A percentile compares a stretch with the other conserved stretches of the same genome.
phyloP scores from a whole-genome alignment of 1,139 yeast species.

The Candida glucosophila region DNA sequence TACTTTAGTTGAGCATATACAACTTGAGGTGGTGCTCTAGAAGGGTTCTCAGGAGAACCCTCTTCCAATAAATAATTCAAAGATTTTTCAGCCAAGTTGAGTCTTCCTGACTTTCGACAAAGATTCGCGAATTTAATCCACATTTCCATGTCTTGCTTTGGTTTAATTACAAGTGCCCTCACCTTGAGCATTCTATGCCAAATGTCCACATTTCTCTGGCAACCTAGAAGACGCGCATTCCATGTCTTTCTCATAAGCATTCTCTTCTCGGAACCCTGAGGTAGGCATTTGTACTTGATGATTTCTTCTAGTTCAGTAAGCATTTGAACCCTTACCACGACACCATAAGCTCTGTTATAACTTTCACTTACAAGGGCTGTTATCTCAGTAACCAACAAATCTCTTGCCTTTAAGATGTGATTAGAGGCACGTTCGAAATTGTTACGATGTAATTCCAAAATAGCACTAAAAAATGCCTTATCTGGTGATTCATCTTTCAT shows the following conservation, averaged over 20 bases:
- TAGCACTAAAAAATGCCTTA: conserved; percentile 88
- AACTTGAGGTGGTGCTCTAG: conserved; percentile 89
- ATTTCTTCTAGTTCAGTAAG: conserved; percentile 94
- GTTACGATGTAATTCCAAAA: conserved; percentile 75
- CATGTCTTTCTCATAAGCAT: conserved; percentile 81
- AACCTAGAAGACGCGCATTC: conserved; percentile 86
- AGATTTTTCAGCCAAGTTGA: conserved; percentile 89
- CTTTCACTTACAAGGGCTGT: conserved; percentile 94
- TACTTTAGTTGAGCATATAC: conserved; percentile 94
- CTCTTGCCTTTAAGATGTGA: conserved; percentile 80
- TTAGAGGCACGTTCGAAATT: conserved; percentile 74
- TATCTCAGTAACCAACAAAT: conserved; percentile 82
- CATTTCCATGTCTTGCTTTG: conserved; percentile 95
- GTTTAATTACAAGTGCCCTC: conserved; percentile 85
- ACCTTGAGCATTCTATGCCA: conserved; percentile 97
- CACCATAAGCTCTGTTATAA: conserved; percentile 94
- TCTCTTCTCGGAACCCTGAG: conserved; percentile 74
- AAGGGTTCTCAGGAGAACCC: conserved; percentile 51
- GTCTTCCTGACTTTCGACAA: conserved; percentile 87
- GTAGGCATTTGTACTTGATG: conserved; percentile 75
- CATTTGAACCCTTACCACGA: conserved; percentile 95
- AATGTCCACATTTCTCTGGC: conserved; percentile 93
- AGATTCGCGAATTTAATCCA: conserved; percentile 97
- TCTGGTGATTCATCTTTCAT: conserved; percentile 93
- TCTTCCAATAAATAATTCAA: conserved; percentile 66